Base-by-base conservation (phyloP, 2,329 filamentous ascomycete genomes). In the Trichoderma sp. region DNA sequence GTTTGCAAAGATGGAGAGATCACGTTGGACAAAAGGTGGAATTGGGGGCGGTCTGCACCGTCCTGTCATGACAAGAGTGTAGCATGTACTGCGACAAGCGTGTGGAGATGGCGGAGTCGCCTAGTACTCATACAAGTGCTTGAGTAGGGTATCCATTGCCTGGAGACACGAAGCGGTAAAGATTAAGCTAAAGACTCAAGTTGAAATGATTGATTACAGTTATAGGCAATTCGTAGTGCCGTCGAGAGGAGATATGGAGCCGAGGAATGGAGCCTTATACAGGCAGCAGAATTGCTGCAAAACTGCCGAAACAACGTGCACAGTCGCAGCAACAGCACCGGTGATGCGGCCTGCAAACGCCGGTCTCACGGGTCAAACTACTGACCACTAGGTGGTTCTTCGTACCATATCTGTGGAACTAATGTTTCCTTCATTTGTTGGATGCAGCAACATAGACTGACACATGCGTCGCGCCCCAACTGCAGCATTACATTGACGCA, bases 401-500 rank as follows among this genome's bases (percentile, higher is more conserved):
- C n/a, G 47, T 24, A 21, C 47, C 34, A 21, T 61, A 43, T 63
- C 60, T 30, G 36, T 28, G 32, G 30, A 61, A 34, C 30, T 60
- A 14, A 21, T 34, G 57, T 53, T 53, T 53, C 47, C 21, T 53
- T 53, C 47, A 61, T 51, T n/a, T 51, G 43, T 21, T 51, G 43
- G 43, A 51, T 60, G 56, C 34, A 58, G 15, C 36, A 26, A 58
- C n/a, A 24, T 4, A 15, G 36, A 47, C 53, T 30, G 24, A 58
- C 32, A 43, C 65, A 34, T 32, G 64, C 47, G 43, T 57, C 21
- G 14, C 64, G 53, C 39, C 24, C 28, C 28, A 32, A 57, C 62
- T 30, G 62, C 39, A 65, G 65, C 65, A 68, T 68, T 57, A 15
- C 51, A 58, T 58, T 30, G 51, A 58, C 32, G 65, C 66, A 56